Evolutionary conservation across 2,329 filamentous ascomycete genomes (phyloP), one percentile per base, ranked within the genome.

Genomic region (Elsinoe australis): DNA sequence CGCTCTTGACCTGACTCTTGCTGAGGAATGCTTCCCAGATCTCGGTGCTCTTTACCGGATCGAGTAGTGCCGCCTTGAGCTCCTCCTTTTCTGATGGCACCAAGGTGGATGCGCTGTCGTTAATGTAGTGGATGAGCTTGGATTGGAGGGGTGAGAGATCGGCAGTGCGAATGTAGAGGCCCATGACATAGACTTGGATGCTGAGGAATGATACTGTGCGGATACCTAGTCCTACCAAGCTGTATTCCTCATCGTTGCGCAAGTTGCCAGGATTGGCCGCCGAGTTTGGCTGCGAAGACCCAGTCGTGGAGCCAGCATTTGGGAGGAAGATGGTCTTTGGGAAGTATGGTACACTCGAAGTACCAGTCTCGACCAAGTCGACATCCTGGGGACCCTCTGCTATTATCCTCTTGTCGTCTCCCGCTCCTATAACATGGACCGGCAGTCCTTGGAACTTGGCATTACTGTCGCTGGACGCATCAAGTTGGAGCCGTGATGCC

Each of bases 171-270:
- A 96, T 76, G 69, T 98, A 98, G 58, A 94, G 79, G 12, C 90
- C 92, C 0, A 95, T 85, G 14, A 96, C 85, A 68, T 98, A 98
- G 47, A 98, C 92, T 64, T 95, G 83, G 35, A 98, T 87, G 41
- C 79, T 72, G 35, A 96, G 70, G 65, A 96, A 95, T 18, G 85
- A 94, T 24, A 98, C 92, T 1, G 84, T 88, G 49, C 92, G 79
- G 53, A 94, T 82, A 14, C 92, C 92, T 4, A 95, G 70, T 0
- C 92, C 92, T 5, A 96, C 76, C 0, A 96, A 75, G 17, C 87
- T 89, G 64, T 95, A 96, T 58, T 95, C 75, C 33, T 84, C 58
- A 65, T 78, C 53, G 66, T 74, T 51, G 19, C 59, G 58, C 4
- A 57, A 52, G 12, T 64, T 61, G 15, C 58, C 60, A 5, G 57